Percentiles rank a stretch among this genome's conserved stretches.
Conservation (phyloP, 805 yeast genomes). For the Metschnikowia aberdeeniae region DNA sequence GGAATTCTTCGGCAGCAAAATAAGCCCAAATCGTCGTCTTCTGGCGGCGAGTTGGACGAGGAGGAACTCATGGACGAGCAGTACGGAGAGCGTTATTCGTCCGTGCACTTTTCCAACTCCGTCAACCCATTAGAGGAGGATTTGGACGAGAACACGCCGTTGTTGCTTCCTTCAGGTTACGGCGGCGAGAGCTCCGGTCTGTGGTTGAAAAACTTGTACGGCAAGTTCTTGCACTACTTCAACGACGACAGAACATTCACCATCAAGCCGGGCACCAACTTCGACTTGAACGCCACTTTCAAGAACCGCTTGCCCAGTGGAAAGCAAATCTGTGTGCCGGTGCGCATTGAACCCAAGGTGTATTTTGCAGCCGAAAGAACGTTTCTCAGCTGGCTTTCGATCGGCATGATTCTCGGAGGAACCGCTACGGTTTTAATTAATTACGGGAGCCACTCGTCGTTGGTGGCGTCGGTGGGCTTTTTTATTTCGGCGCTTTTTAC, state of each 20-base stretch:
- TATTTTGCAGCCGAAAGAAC: slow-evolving; percentile 98
- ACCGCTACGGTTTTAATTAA: slow-evolving; percentile 83
- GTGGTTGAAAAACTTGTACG: slow-evolving; percentile 31
- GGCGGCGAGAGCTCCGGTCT: slow-evolving; percentile 26
- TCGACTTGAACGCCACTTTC: slow-evolving; percentile 41
- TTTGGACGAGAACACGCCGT: slow-evolving; percentile 44
- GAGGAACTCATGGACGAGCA: slow-evolving; percentile 54
- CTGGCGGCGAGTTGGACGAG: slow-evolving; percentile 63
- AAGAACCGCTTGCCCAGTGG: slow-evolving; percentile 78
- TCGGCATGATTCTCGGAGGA: slow-evolving; percentile 82
- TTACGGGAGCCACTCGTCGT: slow-evolving; percentile 67
- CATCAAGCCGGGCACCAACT: slow-evolving; percentile 42
- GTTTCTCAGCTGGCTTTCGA: slow-evolving; percentile 87
- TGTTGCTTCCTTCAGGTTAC: slow-evolving; percentile 38
- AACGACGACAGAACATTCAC: slow-evolving; percentile 45
- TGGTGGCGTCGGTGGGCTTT: slow-evolving; percentile 83
- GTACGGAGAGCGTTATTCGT: slow-evolving; percentile 24
- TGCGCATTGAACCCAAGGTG: slow-evolving; percentile 97
- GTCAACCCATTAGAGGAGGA: slow-evolving; percentile 47
- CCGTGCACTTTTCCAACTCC: slow-evolving; percentile 43
- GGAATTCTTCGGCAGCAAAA: slow-evolving; percentile 56
- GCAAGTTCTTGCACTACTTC: slow-evolving; percentile 36
- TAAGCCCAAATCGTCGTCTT: slow-evolving; percentile 27
- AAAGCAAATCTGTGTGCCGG: slow-evolving; percentile 85
- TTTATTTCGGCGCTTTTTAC: slow-evolving; percentile 75